phyloP scores from a whole-genome alignment of 139 green algal genomes.

The Chlamydomonas applanata region DNA sequence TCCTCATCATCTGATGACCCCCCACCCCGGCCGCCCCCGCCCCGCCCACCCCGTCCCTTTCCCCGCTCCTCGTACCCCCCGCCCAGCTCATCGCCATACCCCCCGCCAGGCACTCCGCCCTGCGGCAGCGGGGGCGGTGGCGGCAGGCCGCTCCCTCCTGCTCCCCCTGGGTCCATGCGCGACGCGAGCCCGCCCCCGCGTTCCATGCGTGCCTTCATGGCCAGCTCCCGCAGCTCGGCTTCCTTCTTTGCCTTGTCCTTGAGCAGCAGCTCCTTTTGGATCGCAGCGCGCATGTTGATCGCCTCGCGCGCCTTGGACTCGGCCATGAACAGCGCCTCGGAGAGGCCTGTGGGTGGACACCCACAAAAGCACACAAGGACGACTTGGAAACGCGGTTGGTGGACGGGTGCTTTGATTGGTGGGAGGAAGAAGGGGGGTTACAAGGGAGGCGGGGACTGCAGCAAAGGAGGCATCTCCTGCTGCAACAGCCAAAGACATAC shows the following conservation, averaged over 20 bases:
- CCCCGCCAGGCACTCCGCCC: not conserved
- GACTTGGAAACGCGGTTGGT: too few relatives aligned
- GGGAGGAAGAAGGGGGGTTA: too few relatives aligned
- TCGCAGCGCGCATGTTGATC: constrained; percentile 80
- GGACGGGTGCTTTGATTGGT: too few relatives aligned
- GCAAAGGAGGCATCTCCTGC: too few relatives aligned
- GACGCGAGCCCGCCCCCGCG: constrained; percentile 22
- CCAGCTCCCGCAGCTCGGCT: constrained; percentile 88
- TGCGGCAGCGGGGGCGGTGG: not conserved
- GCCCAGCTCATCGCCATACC: not conserved
- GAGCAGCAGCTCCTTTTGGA: constrained; percentile 85
- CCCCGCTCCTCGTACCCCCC: not conserved
- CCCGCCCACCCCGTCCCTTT: not conserved
- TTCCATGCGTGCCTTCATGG: constrained; percentile 88
- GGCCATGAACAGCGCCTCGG: constrained; percentile 91
- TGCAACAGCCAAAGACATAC: too few relatives aligned
- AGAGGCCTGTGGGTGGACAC: constrained; percentile 21
- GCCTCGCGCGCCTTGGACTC: constrained; percentile 91
- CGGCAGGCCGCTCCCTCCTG: not conserved
- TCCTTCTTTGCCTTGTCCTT: constrained; percentile 86
- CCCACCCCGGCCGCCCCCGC: not conserved
- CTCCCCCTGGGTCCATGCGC: constrained; percentile 11
- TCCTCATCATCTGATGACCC: constrained; percentile 1
- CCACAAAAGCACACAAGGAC: too few relatives aligned
- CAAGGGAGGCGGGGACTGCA: too few relatives aligned